phyloP scores from a whole-genome alignment of 306 rosid species.

The Cyamopsis tetragonoloba region DNA sequence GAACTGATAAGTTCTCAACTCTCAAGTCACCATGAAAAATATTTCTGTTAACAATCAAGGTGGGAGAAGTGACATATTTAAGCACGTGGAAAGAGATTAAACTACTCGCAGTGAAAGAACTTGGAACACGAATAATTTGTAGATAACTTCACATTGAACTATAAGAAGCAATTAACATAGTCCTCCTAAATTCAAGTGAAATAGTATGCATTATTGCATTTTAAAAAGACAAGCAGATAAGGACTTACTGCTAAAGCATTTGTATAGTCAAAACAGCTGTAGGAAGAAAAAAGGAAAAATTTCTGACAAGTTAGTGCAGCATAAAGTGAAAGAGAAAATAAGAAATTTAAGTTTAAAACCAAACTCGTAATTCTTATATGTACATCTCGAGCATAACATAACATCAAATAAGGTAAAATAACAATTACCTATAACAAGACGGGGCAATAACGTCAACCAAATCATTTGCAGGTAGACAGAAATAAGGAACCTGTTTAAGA shows the following conservation, averaged over 20 bases:
- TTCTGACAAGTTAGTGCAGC: slow-evolving; percentile 22
- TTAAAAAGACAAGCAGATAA: slow-evolving; percentile 12
- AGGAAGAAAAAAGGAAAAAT: slow-evolving; percentile 17
- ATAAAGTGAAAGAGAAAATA: slow-evolving; percentile 1
- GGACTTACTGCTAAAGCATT: slow-evolving; percentile 88
- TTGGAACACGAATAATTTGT: background rate
- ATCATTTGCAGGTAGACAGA: slow-evolving; percentile 96
- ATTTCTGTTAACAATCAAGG: background rate
- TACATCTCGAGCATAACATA: background rate
- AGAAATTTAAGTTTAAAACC: background rate
- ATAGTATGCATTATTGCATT: too few species aligned
- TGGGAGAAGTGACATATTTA: background rate
- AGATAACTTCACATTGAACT: background rate
- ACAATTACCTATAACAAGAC: slow-evolving; percentile 85
- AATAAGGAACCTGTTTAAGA: slow-evolving; percentile 98
- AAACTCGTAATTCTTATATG: background rate
- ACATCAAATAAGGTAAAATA: background rate
- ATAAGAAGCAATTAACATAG: background rate
- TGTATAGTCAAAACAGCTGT: slow-evolving; percentile 96
- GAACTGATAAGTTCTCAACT: background rate
- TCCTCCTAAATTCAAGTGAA: background rate
- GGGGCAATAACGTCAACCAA: slow-evolving; percentile 98
- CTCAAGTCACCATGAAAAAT: background rate
- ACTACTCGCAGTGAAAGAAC: background rate
- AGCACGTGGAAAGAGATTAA: slow-evolving; percentile 1